A percentile compares a stretch with the other conserved stretches of the same genome.
phyloP scores from a whole-genome alignment of 2,329 filamentous ascomycete species.

The Paramyrothecium roridum region DNA sequence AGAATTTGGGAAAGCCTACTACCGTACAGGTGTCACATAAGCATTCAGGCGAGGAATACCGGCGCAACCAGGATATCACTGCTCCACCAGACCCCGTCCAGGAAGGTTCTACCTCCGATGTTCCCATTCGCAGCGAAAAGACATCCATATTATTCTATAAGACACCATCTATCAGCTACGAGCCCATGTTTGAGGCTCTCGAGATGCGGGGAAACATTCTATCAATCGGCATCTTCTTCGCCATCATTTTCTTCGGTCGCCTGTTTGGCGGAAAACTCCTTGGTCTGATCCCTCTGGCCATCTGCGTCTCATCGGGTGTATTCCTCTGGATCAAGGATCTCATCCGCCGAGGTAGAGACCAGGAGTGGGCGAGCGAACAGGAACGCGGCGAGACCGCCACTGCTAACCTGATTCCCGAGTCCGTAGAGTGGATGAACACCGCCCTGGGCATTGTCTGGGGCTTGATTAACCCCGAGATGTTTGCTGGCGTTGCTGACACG shows the following conservation, averaged over 20 bases:
- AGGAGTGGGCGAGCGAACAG: conserved; percentile 87
- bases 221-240: conserved; percentile 66
- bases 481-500: conserved; percentile 86
- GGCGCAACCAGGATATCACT: conserved; percentile 80
- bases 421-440: conserved; percentile 94
- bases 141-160: conserved; percentile 96
- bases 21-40: conserved; percentile 67
- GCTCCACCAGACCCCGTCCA: conserved; percentile 85
- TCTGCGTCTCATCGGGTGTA: conserved; percentile 71
- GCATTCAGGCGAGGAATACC: conserved; percentile 78
- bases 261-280: conserved; percentile 75
- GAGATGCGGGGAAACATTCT: conserved; percentile 73
- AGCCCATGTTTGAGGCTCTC: conserved; percentile 77
- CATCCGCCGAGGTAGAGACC: conserved; percentile 73
- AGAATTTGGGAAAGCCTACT: conserved; percentile 75
- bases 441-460: conserved; percentile 83
- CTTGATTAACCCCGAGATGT: conserved; percentile 92
- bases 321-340: conserved; percentile 90
- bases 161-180: conserved; percentile 83
- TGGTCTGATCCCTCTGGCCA: conserved; percentile 71
- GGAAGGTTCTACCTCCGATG: conserved; percentile 81
- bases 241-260: conserved; percentile 73
- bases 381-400: conserved; percentile 81
- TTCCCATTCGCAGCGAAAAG: conserved; percentile 94
- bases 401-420: conserved; percentile 86